Evolutionary conservation across 768 basidiomycete genomes (phyloP).

Genomic region (Suillus decipiens): DNA sequence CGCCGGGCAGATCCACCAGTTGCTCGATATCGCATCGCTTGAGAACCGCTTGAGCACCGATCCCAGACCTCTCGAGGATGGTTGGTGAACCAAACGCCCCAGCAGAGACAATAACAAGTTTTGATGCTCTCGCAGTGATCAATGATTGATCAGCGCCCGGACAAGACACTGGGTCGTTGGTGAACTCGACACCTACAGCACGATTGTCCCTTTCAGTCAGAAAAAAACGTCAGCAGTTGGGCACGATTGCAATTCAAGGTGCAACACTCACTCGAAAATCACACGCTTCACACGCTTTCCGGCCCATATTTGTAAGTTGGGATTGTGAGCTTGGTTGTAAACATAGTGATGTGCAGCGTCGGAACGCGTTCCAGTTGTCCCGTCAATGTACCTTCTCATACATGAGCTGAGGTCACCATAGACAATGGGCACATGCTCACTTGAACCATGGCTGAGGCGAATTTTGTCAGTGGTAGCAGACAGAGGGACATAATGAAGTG

Average conservation of each 20-base stretch:
- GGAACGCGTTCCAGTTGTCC: constrained; percentile 37
- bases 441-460: constrained; percentile 19
- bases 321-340: constrained; percentile 33
- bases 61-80: constrained; percentile 56
- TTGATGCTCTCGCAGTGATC: constrained; percentile 29
- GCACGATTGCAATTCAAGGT: not conserved
- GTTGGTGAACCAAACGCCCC: constrained; percentile 47
- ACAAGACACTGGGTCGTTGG: constrained; percentile 27
- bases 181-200: constrained; percentile 41
- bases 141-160: constrained; percentile 14
- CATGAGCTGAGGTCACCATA: not conserved
- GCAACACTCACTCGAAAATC: constrained; percentile 33
- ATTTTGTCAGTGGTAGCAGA: not conserved
- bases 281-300: constrained; percentile 38
- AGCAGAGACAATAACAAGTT: constrained; percentile 40
- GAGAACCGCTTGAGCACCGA: constrained; percentile 37
- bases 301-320: constrained; percentile 33
- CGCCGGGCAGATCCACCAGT: constrained; percentile 40
- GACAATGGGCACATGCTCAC: constrained; percentile 14
- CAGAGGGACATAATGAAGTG: not conserved
- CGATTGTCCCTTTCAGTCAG: constrained; percentile 27
- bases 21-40: constrained; percentile 29
- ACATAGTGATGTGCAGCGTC: constrained; percentile 39
- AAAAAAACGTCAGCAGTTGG: not conserved
- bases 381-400: constrained; percentile 51